Evolutionary conservation across 768 basidiomycete species (phyloP), one percentile per base, ranked within the genome.

Genomic region (Crassisporium funariophilum): DNA sequence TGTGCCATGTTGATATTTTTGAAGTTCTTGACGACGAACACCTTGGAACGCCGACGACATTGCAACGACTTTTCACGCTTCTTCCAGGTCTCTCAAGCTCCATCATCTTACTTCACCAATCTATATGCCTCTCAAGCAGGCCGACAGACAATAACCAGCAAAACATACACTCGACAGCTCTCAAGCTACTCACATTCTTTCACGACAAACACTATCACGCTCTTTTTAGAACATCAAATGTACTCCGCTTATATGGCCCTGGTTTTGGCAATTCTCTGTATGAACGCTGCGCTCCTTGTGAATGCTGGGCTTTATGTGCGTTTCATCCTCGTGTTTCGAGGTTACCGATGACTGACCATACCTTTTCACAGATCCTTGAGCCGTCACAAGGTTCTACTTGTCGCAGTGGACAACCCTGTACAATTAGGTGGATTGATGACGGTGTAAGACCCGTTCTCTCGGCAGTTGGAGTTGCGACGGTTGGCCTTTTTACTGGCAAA

Each of bases 371-470:
- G 61, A 48, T 63, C 37, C 39, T 59, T 44, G 15, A 57, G 35
- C 83, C 86, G 22, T 51, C 63, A 9, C 52, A 59, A 44, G 53
- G 67, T 41, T 67, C 75, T 9, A 67, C 64, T 17, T 87, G 83
- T 59, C 66, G 67, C 29, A 87, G 69, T 19, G 82, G 80, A 9
- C 62, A 79, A 51, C 50, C 74, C 5, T 86, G 83, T 64, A 63
- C 59, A 0, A 73, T 88, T 5, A 46, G 70, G 35, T 90, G 86
- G 86, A 48, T 79, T 1, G 87, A 91, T 44, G 71, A 90, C 50
- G 86, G 86, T 13, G 29, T 49, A 8, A 27, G 45, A 1, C 87
- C 88, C 3, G 60, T 79, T 13, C 52, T 76, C n/a, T 33, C 66
- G 5, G 47, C 57, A 24, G 75, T 88, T 38, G 84, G 85, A 3